Evolutionary conservation across 2,329 filamentous ascomycete genomes (phyloP).

Genomic region (Hysterium pulicare): DNA sequence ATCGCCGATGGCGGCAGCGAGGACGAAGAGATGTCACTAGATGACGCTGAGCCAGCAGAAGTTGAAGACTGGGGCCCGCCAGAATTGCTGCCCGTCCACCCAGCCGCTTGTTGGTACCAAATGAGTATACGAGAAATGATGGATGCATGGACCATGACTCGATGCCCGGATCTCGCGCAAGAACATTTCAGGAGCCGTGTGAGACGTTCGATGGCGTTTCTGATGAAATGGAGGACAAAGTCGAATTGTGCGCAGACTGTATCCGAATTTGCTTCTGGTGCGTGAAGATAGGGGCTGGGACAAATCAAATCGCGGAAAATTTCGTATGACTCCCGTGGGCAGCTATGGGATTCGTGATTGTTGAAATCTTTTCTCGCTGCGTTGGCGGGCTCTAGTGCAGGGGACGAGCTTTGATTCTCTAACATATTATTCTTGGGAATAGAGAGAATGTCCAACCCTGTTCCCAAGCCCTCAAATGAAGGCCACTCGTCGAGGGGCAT

Average conservation of each 20-base stretch:
- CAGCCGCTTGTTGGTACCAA: conserved; percentile 21
- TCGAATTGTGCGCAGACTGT: conserved; percentile 13
- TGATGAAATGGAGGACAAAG: conserved; percentile 19
- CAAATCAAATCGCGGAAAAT: conserved; percentile 7
- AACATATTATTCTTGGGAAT: not conserved
- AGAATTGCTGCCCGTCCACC: conserved; percentile 8
- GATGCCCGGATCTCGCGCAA: conserved; percentile 15
- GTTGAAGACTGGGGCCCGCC: not conserved
- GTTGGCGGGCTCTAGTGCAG: not conserved
- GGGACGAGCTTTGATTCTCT: not conserved
- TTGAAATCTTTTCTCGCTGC: not conserved
- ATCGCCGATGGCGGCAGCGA: not conserved
- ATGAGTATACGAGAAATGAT: conserved; percentile 20
- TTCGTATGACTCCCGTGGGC: conserved; percentile 9
- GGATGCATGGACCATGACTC: conserved; percentile 21
- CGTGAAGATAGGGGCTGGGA: not conserved
- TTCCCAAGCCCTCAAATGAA: not conserved
- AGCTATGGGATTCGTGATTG: conserved; percentile 4
- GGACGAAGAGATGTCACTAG: not conserved
- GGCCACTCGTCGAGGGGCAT: not conserved
- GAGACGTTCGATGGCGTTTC: conserved; percentile 21
- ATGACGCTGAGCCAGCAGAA: not conserved
- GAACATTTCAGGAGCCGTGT: conserved; percentile 16
- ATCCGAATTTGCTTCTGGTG: conserved; percentile 1
- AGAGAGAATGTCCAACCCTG: not conserved